A percentile compares a stretch with the other conserved stretches of the same genome.
Conservation (phyloP, 805 yeast genomes). For the Cyberlindnera maclurae region DNA sequence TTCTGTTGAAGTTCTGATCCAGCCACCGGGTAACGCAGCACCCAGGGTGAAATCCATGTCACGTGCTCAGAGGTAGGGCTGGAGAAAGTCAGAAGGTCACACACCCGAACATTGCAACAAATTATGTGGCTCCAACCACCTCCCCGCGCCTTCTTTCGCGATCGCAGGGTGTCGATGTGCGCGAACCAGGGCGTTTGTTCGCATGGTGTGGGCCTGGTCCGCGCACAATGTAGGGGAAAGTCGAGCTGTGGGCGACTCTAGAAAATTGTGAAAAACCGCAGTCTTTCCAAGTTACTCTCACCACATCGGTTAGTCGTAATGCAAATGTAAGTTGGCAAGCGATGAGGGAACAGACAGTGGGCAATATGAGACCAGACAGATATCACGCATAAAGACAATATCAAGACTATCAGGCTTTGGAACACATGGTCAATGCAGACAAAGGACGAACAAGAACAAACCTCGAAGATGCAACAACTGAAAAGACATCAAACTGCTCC, state of each 20-base stretch:
- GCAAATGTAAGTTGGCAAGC: conserved; percentile 36
- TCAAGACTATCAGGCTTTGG: not conserved
- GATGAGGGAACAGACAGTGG: not conserved
- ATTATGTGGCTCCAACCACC: too few species aligned
- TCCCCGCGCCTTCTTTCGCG: too few species aligned
- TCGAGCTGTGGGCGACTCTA: too few species aligned
- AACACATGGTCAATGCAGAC: not conserved
- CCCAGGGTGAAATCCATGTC: too few species aligned
- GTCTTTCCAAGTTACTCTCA: conserved; percentile 4
- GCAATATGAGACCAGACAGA: not conserved
- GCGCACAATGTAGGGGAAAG: not conserved
- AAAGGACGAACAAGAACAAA: not conserved
- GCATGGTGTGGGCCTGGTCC: not conserved
- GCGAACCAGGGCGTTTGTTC: too few species aligned
- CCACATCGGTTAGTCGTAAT: conserved; percentile 25
- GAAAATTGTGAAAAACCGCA: conserved; percentile 11
- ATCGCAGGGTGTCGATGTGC: too few species aligned
- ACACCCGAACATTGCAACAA: too few species aligned
- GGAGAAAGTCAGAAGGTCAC: too few species aligned
- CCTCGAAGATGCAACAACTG: not conserved
- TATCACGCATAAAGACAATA: not conserved
- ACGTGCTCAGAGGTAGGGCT: too few species aligned
- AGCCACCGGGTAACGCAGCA: too few species aligned
- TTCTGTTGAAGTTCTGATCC: too few species aligned
- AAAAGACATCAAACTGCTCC: too few species aligned